Evolutionary conservation across 116 monocot genomes (phyloP), one percentile per base, ranked within the genome.

Genomic region (Thalassia testudinum): DNA sequence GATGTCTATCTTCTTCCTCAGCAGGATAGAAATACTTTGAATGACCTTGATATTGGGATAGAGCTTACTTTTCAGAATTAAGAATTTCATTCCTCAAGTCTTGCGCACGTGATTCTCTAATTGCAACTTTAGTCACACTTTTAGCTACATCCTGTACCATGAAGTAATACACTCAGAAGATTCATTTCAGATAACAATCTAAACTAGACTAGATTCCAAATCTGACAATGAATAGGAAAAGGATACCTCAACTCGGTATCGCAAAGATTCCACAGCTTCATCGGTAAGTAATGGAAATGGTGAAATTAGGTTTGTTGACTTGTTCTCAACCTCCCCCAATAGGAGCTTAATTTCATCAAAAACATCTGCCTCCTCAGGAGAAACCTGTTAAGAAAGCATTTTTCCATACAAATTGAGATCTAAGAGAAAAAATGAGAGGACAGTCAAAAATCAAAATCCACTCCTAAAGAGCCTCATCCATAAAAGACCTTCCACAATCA

Each of bases 11-110:
- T n/a, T n/a, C n/a, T n/a, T n/a, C n/a, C n/a, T n/a, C n/a, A n/a
- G n/a, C n/a, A n/a, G n/a, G n/a, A n/a, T n/a, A n/a, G n/a, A n/a
- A n/a, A n/a, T n/a, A n/a, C n/a, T n/a, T n/a, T n/a, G n/a, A n/a
- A n/a, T n/a, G n/a, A n/a, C n/a, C n/a, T n/a, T n/a, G n/a, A n/a
- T n/a, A n/a, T n/a, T n/a, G n/a, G n/a, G n/a, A n/a, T n/a, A n/a
- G n/a, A n/a, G n/a, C 77, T 60, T 75, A 87, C 93, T 78, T 93
- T 17, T 84, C 73, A 14, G 93, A 93, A 59, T 93, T 87, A 21
- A 84, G 64, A 55, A 93, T 81, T 66, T 93, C 93, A 50, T 80
- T 81, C 51, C 78, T 77, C 25, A 93, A 65, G 66, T 87, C 93
- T 67, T 80, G 87, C 27, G 84, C 87, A 47, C 93, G 83, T 27